Evolutionary conservation across 1,139 yeast genomes (phyloP).

Genomic region (Kluyveromyces marxianus): DNA sequence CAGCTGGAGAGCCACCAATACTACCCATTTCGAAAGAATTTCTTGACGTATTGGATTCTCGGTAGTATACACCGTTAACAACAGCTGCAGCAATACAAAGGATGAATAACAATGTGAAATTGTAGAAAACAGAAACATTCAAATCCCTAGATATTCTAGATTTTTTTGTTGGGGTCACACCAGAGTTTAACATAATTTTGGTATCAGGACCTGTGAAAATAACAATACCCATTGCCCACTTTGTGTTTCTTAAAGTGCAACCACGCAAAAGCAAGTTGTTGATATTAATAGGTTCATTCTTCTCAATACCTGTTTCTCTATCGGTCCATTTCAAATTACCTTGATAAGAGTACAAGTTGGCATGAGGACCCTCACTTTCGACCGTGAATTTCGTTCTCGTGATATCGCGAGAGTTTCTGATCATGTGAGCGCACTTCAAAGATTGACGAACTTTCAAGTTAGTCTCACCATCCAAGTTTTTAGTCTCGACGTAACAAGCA

Average conservation of each 20-base stretch:
- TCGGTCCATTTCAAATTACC: conserved; percentile 46
- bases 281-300: conserved; percentile 66
- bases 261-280: conserved; percentile 84
- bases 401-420: conserved; percentile 64
- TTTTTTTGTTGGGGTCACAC: conserved; percentile 83
- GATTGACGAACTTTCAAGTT: conserved; percentile 78
- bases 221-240: conserved; percentile 88
- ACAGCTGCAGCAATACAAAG: conserved; percentile 79
- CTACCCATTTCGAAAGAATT: conserved; percentile 65
- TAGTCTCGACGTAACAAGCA: conserved; percentile 88
- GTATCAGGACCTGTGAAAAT: conserved; percentile 87
- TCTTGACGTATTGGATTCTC: conserved; percentile 47
- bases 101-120: conserved; percentile 65
- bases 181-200: conserved; percentile 89
- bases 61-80: conserved; percentile 72
- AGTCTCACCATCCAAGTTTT: conserved; percentile 94
- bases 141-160: conserved; percentile 79
- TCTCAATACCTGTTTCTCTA: conserved; percentile 37
- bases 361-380: conserved; percentile 87
- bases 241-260: conserved; percentile 83
- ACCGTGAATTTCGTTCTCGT: conserved; percentile 72
- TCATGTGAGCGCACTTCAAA: conserved; percentile 56
- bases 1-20: conserved; percentile 54
- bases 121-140: conserved; percentile 72
- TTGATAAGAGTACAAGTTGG: conserved; percentile 74